phyloP scores from a whole-genome alignment of 2,329 filamentous ascomycete species.

The Truncatella angustata region DNA sequence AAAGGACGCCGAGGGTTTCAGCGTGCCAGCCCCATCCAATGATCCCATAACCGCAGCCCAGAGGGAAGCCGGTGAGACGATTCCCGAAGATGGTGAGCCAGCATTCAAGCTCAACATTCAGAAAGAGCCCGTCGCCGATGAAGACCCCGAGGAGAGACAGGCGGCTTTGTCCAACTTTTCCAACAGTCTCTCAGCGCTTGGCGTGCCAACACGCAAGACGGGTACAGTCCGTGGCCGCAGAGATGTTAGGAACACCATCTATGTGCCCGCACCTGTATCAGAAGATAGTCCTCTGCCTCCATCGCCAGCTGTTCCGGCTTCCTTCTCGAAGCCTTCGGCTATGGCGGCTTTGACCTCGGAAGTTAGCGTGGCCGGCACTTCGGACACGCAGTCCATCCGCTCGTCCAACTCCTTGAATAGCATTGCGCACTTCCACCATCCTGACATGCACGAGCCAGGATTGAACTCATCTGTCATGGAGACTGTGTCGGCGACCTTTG shows the following conservation, averaged over 20 bases:
- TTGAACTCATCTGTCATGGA: conserved; percentile 89
- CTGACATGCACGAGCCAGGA: conserved; percentile 75
- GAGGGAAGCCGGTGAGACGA: conserved; percentile 50
- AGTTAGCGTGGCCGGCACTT: conserved; percentile 55
- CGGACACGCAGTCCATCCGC: conserved; percentile 87
- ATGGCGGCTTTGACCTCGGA: conserved; percentile 61
- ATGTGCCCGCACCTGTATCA: conserved; percentile 55
- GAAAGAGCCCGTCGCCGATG: conserved; percentile 74
- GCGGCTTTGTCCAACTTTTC: conserved; percentile 75
- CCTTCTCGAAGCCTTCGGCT: conserved; percentile 42
- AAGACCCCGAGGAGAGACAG: conserved; percentile 70
- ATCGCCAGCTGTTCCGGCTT: conserved; percentile 35
- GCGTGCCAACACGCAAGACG: conserved; percentile 65
- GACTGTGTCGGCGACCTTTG: conserved; percentile 82
- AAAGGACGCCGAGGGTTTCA: conserved; percentile 75
- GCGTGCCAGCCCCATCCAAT: conserved; percentile 62
- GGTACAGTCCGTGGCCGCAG: conserved; percentile 84
- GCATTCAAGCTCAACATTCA: conserved; percentile 79
- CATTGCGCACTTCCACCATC: conserved; percentile 70
- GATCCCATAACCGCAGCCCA: conserved; percentile 72
- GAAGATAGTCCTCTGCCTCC: conserved; percentile 29
- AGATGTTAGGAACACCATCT: conserved; percentile 89
- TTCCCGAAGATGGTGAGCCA: conserved; percentile 58
- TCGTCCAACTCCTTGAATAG: conserved; percentile 79
- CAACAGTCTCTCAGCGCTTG: conserved; percentile 64